These are phyloP conservation scores for Trichoderma cornu-damae DNA, from an alignment of 2,329 filamentous ascomycete genomes.

Conservation along the genomic window DNA sequence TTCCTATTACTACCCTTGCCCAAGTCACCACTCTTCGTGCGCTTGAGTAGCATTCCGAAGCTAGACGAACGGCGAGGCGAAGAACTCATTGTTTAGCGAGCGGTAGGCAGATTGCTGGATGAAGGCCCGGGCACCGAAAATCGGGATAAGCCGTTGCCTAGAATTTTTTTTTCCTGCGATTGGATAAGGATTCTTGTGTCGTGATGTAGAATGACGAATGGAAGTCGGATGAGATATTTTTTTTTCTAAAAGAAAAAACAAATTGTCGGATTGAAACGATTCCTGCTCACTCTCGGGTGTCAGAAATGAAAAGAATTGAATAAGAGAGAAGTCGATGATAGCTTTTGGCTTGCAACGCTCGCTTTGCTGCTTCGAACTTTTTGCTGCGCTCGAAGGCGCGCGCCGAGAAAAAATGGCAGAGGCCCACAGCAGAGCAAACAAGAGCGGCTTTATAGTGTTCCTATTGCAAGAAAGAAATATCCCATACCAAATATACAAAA, in stretches of 20 bases:
- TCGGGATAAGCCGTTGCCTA: not conserved
- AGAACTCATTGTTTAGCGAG: slow-evolving; percentile 26
- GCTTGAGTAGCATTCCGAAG: slow-evolving; percentile 58
- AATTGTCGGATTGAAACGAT: slow-evolving; percentile 3
- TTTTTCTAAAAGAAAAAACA: too few relatives aligned
- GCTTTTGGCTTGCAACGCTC: not conserved
- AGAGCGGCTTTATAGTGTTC: not conserved
- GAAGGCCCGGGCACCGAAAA: not conserved
- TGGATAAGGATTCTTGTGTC: too few relatives aligned
- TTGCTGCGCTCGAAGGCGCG: not conserved
- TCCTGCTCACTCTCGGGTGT: not conserved
- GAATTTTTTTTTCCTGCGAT: too few relatives aligned
- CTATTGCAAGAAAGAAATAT: not conserved
- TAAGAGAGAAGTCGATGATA: too few relatives aligned
- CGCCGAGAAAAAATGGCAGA: not conserved
- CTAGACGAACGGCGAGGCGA: slow-evolving; percentile 37
- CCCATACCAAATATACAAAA: slow-evolving; percentile 1
- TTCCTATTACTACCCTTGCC: slow-evolving; percentile 55
- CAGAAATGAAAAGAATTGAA: not conserved
- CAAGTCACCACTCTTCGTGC: slow-evolving; percentile 63
- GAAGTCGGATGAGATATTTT: not conserved
- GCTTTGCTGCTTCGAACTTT: not conserved
- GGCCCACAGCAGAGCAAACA: not conserved
- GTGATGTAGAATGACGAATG: too few relatives aligned
- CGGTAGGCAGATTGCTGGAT: not conserved